phyloP scores from a whole-genome alignment of 176 grass and related monocot genomes.

The Rhynchospora pubera region DNA sequence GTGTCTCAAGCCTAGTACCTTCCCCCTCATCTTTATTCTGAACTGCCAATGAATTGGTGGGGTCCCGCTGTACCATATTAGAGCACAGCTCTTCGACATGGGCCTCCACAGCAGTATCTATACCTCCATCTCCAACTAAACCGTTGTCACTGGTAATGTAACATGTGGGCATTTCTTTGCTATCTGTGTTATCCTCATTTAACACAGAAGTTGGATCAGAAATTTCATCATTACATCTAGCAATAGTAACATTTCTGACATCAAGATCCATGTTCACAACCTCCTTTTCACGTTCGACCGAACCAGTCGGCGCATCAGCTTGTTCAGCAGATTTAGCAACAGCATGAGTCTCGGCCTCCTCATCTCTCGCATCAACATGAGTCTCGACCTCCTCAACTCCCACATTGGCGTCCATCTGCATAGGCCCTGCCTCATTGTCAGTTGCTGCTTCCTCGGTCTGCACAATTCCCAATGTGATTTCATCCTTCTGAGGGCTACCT shows the following conservation, averaged over 20 bases:
- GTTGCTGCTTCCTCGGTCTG: background rate
- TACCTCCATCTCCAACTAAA: background rate
- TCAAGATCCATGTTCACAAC: background rate
- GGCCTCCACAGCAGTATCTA: background rate
- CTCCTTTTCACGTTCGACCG: conserved; percentile 1
- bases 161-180: conserved; percentile 2
- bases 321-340: background rate
- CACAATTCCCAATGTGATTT: background rate
- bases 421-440: background rate
- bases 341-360: background rate
- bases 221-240: conserved; percentile 11
- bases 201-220: background rate
- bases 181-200: background rate
- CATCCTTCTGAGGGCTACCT: background rate
- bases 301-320: background rate
- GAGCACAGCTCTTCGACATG: background rate
- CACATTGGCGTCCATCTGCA: background rate
- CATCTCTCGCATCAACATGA: background rate
- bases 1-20: background rate
- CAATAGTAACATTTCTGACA: background rate
- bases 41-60: background rate
- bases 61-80: background rate
- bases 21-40: conserved; percentile 14
- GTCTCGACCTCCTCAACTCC: conserved; percentile 1
- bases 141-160: background rate